These are phyloP conservation scores for Colletotrichum higginsianum DNA, from an alignment of 2,329 filamentous ascomycete genomes.

Conservation along the genomic window DNA sequence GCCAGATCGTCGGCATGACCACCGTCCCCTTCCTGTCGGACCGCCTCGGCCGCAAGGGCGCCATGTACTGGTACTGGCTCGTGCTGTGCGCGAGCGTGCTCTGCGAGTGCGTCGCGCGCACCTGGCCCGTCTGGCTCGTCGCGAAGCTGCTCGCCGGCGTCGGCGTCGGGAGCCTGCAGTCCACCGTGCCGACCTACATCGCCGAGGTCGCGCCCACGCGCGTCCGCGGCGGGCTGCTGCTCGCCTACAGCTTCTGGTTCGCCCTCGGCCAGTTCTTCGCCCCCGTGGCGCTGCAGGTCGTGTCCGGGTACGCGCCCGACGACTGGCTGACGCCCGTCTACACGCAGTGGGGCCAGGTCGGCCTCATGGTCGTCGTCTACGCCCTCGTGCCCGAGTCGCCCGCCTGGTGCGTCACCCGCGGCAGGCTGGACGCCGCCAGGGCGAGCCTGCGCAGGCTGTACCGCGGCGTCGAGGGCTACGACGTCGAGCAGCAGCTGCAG, in stretches of 20 bases:
- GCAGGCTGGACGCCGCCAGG: constrained; percentile 44
- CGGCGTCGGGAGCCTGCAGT: constrained; percentile 59
- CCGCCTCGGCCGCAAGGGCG: constrained; percentile 50
- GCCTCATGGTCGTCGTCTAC: constrained; percentile 56
- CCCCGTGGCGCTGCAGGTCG: constrained; percentile 56
- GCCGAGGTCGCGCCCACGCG: constrained; percentile 58
- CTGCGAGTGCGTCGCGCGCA: constrained; percentile 53
- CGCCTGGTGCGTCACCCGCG: constrained; percentile 53
- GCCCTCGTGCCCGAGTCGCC: constrained; percentile 57
- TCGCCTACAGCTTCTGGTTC: constrained; percentile 61
- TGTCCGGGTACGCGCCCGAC: constrained; percentile 50
- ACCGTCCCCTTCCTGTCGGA: constrained; percentile 47
- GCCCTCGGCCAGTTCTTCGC: constrained; percentile 59
- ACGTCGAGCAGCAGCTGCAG: constrained; percentile 49
- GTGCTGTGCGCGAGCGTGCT: constrained; percentile 54
- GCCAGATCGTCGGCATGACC: constrained; percentile 57
- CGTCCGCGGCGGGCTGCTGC: constrained; percentile 56
- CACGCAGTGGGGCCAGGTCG: constrained; percentile 62
- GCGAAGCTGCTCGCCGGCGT: constrained; percentile 54
- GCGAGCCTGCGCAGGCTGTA: constrained; percentile 45
- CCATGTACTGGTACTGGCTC: constrained; percentile 51
- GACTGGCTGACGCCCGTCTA: constrained; percentile 59
- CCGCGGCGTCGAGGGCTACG: constrained; percentile 47
- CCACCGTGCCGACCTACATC: constrained; percentile 58
- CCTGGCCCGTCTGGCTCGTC: constrained; percentile 58